Conservation (phyloP, 345 rosid genomes). For the Eucalyptus regnans region DNA sequence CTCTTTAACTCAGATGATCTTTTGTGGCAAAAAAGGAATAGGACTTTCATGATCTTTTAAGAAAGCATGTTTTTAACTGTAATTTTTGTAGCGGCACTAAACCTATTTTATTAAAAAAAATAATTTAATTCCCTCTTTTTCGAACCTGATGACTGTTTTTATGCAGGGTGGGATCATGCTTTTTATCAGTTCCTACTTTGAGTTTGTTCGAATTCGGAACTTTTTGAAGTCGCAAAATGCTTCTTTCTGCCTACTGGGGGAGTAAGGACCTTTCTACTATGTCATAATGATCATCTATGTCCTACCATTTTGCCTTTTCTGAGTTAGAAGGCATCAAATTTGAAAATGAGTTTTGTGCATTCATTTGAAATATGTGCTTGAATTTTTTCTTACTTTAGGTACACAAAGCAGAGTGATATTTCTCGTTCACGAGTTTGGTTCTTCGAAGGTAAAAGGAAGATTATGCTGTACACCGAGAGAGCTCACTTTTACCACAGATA, state of each 20-base stretch:
- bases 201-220: constrained; percentile 71
- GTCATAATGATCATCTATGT: neutral
- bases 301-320: neutral
- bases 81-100: neutral
- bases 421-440: constrained; percentile 74
- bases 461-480: constrained; percentile 91
- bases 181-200: constrained; percentile 79
- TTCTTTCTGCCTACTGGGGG: constrained; percentile 81
- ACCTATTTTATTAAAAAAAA: neutral
- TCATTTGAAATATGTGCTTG: neutral
- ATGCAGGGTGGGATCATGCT: constrained; percentile 83
- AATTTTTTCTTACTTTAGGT: constrained; percentile 19
- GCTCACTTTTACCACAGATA: constrained; percentile 79
- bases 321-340: neutral
- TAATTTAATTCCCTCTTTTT: neutral
- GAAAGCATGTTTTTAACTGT: neutral
- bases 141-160: neutral
- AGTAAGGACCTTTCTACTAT: constrained; percentile 38
- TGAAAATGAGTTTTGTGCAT: neutral
- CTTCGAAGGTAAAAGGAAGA: constrained; percentile 55
- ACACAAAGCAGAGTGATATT: constrained; percentile 58
- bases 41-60: neutral
- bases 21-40: neutral
- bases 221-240: constrained; percentile 82
- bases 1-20: neutral